Evolutionary conservation across 768 basidiomycete species (phyloP).

Genomic region (Erythrobasidium yunnanense): DNA sequence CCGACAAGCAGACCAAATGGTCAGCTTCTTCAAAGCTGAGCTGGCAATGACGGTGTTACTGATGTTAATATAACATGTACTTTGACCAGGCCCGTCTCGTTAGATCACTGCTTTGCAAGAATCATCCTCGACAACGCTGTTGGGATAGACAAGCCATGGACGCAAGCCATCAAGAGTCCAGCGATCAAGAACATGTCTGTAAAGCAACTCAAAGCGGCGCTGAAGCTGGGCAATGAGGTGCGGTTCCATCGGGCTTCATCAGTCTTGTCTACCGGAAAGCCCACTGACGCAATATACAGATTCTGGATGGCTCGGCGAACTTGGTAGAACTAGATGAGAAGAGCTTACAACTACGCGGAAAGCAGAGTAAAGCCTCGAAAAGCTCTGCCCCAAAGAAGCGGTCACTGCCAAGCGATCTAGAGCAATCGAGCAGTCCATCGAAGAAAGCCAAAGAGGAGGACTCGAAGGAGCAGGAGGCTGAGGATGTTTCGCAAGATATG

Average conservation of each 20-base stretch:
- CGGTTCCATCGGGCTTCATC: neutral
- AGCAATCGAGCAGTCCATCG: neutral
- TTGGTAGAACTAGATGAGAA: conserved; percentile 16
- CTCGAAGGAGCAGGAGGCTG: neutral
- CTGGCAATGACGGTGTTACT: neutral
- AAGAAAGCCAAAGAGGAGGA: neutral
- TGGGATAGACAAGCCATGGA: conserved; percentile 11
- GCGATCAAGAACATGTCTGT: conserved; percentile 11
- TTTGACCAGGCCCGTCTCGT: conserved; percentile 2
- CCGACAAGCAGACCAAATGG: conserved; percentile 6
- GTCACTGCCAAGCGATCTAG: neutral
- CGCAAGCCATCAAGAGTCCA: conserved; percentile 8
- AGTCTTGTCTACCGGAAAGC: neutral
- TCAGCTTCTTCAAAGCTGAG: neutral
- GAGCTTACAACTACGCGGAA: conserved; percentile 11
- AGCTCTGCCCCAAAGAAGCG: neutral
- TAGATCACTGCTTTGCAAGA: conserved; percentile 24
- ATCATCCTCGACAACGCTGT: conserved; percentile 21
- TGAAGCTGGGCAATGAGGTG: conserved; percentile 1
- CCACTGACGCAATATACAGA: neutral
- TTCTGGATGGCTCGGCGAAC: conserved; percentile 3
- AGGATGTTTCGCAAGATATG: neutral
- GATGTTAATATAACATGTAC: neutral
- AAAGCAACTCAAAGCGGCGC: neutral
- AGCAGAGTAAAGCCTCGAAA: conserved; percentile 1